phyloP scores from a whole-genome alignment of 768 basidiomycete genomes.

The Tubosaeta brunneosetosa region DNA sequence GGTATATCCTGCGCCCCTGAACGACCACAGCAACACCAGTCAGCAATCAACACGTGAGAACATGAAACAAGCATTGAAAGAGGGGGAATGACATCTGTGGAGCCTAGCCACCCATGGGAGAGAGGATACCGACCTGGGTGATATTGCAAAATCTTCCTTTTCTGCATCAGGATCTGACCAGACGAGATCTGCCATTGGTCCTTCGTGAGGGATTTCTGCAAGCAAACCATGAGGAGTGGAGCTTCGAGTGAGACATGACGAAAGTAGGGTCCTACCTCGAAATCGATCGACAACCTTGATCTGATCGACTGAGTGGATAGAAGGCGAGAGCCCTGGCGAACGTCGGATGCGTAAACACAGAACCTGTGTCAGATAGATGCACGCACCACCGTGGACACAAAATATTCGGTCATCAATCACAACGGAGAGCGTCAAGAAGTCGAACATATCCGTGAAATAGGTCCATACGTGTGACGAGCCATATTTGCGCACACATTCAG shows the following conservation, averaged over 20 bases:
- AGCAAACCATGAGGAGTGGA: constrained; percentile 20
- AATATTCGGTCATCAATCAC: constrained; percentile 99
- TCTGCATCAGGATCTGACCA: constrained; percentile 99
- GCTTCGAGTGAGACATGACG: constrained; percentile 18
- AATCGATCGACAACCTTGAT: constrained; percentile 99
- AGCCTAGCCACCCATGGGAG: constrained; percentile 8
- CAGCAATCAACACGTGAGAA: constrained; percentile 8
- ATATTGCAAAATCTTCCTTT: constrained; percentile 99
- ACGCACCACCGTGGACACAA: constrained; percentile 93
- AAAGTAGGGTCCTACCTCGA: constrained; percentile 56
- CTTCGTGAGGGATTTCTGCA: constrained; percentile 97
- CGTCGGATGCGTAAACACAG: constrained; percentile 1
- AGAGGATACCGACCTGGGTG: constrained; percentile 67
- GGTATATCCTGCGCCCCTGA: constrained; percentile 95
- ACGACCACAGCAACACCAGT: constrained; percentile 5
- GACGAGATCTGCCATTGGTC: constrained; percentile 98
- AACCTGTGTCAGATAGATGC: not conserved
- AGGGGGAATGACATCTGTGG: constrained; percentile 7
- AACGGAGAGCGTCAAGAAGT: constrained; percentile 94
- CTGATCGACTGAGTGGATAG: constrained; percentile 98
- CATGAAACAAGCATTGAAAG: constrained; percentile 1
- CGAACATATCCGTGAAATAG: constrained; percentile 99
- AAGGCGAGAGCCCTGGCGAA: constrained; percentile 81
- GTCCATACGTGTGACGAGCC: constrained; percentile 96
- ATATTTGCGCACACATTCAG: constrained; percentile 96